Percentiles rank a stretch among this genome's conserved stretches.
These are phyloP conservation scores for Aspergillus candidus DNA, from an alignment of 2,329 filamentous ascomycete genomes.

Conservation along the genomic window DNA sequence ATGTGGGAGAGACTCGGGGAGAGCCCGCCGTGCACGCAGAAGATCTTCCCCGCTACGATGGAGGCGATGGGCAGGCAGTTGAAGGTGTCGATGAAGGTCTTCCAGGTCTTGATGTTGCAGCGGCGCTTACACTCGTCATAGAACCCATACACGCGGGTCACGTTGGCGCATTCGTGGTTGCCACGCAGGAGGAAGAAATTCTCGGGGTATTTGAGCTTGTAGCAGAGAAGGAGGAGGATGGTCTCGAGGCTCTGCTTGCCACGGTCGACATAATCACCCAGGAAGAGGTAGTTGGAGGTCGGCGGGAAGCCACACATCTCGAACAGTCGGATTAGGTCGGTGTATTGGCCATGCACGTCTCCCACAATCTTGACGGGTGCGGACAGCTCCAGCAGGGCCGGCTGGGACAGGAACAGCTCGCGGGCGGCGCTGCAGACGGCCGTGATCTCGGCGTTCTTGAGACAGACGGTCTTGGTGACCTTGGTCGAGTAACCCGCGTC, in stretches of 20 bases:
- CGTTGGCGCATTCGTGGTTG: constrained; percentile 95
- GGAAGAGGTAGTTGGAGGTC: constrained; percentile 83
- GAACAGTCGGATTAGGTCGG: constrained; percentile 91
- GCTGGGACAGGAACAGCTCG: constrained; percentile 85
- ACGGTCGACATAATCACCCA: constrained; percentile 93
- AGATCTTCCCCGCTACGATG: constrained; percentile 97
- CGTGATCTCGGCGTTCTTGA: constrained; percentile 96
- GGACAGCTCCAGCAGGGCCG: constrained; percentile 82
- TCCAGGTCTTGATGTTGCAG: constrained; percentile 97
- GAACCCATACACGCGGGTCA: constrained; percentile 92
- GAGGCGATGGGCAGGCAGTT: constrained; percentile 91
- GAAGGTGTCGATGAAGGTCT: constrained; percentile 95
- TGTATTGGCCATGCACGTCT: constrained; percentile 95
- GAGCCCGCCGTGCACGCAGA: constrained; percentile 91
- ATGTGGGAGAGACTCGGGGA: constrained; percentile 91
- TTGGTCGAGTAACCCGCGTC: constrained; percentile 95
- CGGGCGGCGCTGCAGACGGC: constrained; percentile 86
- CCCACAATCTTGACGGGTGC: constrained; percentile 97
- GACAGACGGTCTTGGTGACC: constrained; percentile 91
- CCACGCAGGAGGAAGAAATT: constrained; percentile 94
- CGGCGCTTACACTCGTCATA: constrained; percentile 97
- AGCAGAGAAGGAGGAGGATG: constrained; percentile 84
- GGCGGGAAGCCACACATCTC: constrained; percentile 98
- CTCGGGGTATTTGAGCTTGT: constrained; percentile 94
- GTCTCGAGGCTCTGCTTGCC: constrained; percentile 96